These are phyloP conservation scores for Pythium rishiriense DNA, from an alignment of 352 stramenopile species.

Conservation along the genomic window DNA sequence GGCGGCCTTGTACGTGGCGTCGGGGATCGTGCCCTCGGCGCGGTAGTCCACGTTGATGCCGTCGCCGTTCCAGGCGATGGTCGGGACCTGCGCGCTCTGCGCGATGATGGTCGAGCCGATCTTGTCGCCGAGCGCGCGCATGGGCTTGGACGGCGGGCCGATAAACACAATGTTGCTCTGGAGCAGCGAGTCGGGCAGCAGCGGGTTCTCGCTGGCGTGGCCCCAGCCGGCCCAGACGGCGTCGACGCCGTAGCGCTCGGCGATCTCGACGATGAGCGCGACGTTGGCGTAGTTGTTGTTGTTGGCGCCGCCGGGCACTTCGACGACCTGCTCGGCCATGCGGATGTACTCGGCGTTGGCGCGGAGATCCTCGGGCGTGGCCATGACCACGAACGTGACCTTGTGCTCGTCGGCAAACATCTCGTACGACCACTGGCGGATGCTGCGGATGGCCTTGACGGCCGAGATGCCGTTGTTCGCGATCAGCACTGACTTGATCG, in stretches of 20 bases:
- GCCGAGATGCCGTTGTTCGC: conserved; percentile 99
- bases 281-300: conserved; percentile 99
- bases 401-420: conserved; percentile 95
- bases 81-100: conserved; percentile 98
- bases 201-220: conserved; percentile 99
- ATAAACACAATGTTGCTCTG: conserved; percentile 98
- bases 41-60: conserved; percentile 94
- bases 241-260: conserved; percentile 95
- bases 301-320: conserved; percentile 99
- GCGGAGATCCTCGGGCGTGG: conserved; percentile 98
- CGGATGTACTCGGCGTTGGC: conserved; percentile 99
- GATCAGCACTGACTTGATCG: conserved; percentile 98
- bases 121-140: conserved; percentile 99
- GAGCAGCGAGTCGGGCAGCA: conserved; percentile 93
- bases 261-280: conserved; percentile 97
- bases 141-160: conserved; percentile 96
- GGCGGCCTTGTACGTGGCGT: conserved; percentile 93
- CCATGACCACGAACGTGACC: conserved; percentile 99
- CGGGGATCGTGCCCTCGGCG: conserved; percentile 83
- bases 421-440: conserved; percentile 98
- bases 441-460: conserved; percentile 99
- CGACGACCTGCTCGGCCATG: conserved; percentile 99
- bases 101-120: conserved; percentile 99
- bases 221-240: conserved; percentile 99
- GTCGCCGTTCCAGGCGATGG: conserved; percentile 99